Percentiles rank a stretch among this genome's conserved stretches.
phyloP scores from a whole-genome alignment of 2,329 filamentous ascomycete genomes.

The Monosporascus sp. region DNA sequence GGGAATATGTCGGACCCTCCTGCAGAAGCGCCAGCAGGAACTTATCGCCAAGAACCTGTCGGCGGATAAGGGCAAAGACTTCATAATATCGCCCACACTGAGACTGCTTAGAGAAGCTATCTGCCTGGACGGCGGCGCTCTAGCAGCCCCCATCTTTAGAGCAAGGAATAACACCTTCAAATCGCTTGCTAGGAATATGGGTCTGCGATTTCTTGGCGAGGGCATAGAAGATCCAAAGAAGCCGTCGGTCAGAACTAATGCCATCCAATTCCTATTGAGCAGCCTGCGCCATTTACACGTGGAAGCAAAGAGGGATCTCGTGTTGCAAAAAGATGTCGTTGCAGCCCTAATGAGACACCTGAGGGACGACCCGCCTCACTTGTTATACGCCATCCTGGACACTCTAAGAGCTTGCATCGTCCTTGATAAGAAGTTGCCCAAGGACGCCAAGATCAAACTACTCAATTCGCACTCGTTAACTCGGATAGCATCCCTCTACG shows the following conservation, averaged over 20 bases:
- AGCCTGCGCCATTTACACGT: slow-evolving; percentile 73
- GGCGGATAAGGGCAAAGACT: slow-evolving; percentile 76
- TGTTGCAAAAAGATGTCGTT: slow-evolving; percentile 70
- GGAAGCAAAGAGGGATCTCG: slow-evolving; percentile 73
- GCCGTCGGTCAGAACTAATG: slow-evolving; percentile 77
- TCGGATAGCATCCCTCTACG: slow-evolving; percentile 67
- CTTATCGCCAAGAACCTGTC: slow-evolving; percentile 74
- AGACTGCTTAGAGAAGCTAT: slow-evolving; percentile 82
- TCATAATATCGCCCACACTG: slow-evolving; percentile 82
- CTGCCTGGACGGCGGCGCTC: slow-evolving; percentile 75
- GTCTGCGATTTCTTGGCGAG: slow-evolving; percentile 56
- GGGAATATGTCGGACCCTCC: slow-evolving; percentile 71
- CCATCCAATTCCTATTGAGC: slow-evolving; percentile 73
- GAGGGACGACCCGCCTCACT: slow-evolving; percentile 67
- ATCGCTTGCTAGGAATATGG: slow-evolving; percentile 73
- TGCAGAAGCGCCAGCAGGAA: slow-evolving; percentile 76
- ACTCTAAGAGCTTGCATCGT: slow-evolving; percentile 66
- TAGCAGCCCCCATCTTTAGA: slow-evolving; percentile 72
- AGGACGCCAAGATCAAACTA: slow-evolving; percentile 67
- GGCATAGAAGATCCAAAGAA: slow-evolving; percentile 59
- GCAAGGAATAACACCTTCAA: slow-evolving; percentile 75
- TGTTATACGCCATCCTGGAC: slow-evolving; percentile 70
- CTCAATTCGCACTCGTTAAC: slow-evolving; percentile 70
- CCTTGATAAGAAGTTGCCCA: slow-evolving; percentile 66
- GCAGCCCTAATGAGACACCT: slow-evolving; percentile 70